These are phyloP conservation scores for Candida qinlingensis DNA, from an alignment of 805 yeast genomes.

Conservation along the genomic window DNA sequence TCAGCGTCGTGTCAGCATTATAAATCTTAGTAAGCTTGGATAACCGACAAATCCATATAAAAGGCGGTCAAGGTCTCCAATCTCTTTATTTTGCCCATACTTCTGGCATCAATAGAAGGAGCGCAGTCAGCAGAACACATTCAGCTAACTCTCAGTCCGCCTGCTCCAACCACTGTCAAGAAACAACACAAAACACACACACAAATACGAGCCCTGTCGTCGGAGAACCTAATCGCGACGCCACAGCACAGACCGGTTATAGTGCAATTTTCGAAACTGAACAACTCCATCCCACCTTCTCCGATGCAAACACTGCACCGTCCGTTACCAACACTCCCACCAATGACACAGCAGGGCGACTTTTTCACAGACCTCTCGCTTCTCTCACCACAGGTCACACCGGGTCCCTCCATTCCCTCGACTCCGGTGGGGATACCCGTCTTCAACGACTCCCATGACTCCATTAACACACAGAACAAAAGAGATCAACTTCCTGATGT, in stretches of 20 bases:
- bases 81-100: not conserved
- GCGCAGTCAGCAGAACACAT: no score
- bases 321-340: no score
- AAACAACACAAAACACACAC: no score
- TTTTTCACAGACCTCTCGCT: constrained; percentile 22
- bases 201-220: no score
- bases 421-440: constrained; percentile 26
- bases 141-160: no score
- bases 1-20: not conserved
- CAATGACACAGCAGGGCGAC: no score
- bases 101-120: not conserved
- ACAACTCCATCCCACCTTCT: no score
- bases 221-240: no score
- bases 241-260: no score
- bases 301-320: no score
- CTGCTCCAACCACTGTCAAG: no score
- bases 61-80: not conserved
- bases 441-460: constrained; percentile 1
- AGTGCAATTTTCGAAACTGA: no score
- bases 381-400: constrained; percentile 36
- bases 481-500: constrained; percentile 41
- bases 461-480: constrained; percentile 18
- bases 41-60: not conserved
- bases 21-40: not conserved
- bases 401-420: constrained; percentile 22